phyloP scores from a whole-genome alignment of 768 basidiomycete genomes.

The Holtermanniella nyarrowii region DNA sequence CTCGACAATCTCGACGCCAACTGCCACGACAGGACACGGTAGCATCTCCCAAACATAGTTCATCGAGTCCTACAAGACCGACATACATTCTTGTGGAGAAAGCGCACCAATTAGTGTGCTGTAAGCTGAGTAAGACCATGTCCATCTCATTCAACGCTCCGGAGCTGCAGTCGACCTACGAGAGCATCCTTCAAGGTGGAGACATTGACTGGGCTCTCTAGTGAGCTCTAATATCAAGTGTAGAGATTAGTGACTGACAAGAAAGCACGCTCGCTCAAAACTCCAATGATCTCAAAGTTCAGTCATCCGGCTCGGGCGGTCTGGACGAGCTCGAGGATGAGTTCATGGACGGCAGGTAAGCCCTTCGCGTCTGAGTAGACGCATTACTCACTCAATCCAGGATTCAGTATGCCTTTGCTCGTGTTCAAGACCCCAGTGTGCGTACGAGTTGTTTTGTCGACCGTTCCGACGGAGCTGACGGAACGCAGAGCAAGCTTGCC shows the following conservation, averaged over 20 bases:
- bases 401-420: slow-evolving; percentile 84
- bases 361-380: background rate
- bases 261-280: slow-evolving; percentile 60
- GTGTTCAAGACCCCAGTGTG: slow-evolving; percentile 78
- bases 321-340: slow-evolving; percentile 86
- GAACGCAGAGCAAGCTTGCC: slow-evolving; percentile 57
- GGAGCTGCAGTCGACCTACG: slow-evolving; percentile 26
- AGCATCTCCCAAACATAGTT: background rate
- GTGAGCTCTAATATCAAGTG: background rate
- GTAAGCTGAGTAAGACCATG: slow-evolving; percentile 18
- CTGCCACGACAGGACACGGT: background rate
- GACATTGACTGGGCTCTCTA: slow-evolving; percentile 35
- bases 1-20: background rate
- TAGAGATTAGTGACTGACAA: background rate
- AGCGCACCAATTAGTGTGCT: too few relatives aligned
- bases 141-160: slow-evolving; percentile 31
- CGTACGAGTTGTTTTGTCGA: slow-evolving; percentile 23
- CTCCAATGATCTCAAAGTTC: slow-evolving; percentile 77
- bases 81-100: too few relatives aligned
- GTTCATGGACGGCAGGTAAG: slow-evolving; percentile 84
- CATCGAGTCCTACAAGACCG: background rate
- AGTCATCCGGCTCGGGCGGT: slow-evolving; percentile 73
- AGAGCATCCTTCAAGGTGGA: slow-evolving; percentile 19
- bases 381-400: slow-evolving; percentile 42
- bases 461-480: background rate